Evolutionary conservation across 257 asterid genomes (phyloP).

Genomic region (Fraxinus excelsior): DNA sequence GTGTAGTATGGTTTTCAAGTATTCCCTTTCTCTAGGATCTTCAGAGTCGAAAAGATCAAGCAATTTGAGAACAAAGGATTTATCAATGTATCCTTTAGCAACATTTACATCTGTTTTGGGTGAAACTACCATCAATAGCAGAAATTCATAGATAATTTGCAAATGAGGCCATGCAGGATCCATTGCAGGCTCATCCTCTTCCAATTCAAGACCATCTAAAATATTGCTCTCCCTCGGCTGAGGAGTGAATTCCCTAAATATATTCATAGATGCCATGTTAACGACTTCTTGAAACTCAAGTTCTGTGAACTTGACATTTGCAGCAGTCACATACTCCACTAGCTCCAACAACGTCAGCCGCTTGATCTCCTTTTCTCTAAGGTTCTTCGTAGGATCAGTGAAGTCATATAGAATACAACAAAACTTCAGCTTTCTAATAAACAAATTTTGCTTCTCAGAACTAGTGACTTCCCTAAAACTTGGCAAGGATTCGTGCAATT

Average conservation of each 20-base stretch:
- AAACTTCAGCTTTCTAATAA: conserved; percentile 31
- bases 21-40: too few relatives aligned
- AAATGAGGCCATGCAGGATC: conserved; percentile 44
- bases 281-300: conserved; percentile 28
- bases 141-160: conserved; percentile 33
- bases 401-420: conserved; percentile 36
- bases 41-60: too few relatives aligned
- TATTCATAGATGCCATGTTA: conserved; percentile 33
- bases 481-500: conserved; percentile 29
- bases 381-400: conserved; percentile 29
- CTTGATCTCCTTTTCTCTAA: conserved; percentile 42
- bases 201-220: conserved; percentile 33
- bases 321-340: conserved; percentile 34
- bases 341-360: conserved; percentile 36
- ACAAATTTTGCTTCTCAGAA: conserved; percentile 33
- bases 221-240: conserved; percentile 37
- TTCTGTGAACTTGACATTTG: conserved; percentile 36
- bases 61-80: conserved; percentile 20
- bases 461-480: conserved; percentile 32
- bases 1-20: too few relatives aligned
- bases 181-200: conserved; percentile 40
- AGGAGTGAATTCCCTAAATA: conserved; percentile 39
- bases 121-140: conserved; percentile 32
- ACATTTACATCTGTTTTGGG: conserved; percentile 39
- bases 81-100: conserved; percentile 31